These are phyloP conservation scores for Petasospora fabianii DNA, from an alignment of 1,139 yeast genomes.

Conservation along the genomic window DNA sequence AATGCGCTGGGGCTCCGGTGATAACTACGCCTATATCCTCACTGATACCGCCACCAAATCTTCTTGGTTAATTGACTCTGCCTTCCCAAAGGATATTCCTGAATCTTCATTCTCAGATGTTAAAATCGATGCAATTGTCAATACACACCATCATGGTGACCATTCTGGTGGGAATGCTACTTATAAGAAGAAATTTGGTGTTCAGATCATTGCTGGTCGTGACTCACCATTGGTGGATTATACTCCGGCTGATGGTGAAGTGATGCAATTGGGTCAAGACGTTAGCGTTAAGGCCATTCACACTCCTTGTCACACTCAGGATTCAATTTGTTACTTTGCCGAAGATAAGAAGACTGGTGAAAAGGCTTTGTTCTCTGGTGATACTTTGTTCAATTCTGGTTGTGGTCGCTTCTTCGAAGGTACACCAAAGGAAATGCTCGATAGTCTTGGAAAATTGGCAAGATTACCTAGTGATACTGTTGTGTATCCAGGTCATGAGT, in stretches of 20 bases:
- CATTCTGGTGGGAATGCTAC: conserved; percentile 85
- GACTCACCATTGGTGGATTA: conserved; percentile 67
- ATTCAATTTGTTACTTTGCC: conserved; percentile 83
- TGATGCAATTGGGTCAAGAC: conserved; percentile 57
- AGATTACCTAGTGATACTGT: conserved; percentile 62
- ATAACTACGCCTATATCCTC: conserved; percentile 81
- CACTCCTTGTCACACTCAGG: conserved; percentile 98
- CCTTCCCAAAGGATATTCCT: conserved; percentile 62
- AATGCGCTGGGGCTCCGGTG: conserved; percentile 95
- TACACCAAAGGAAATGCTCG: conserved; percentile 72
- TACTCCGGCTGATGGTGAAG: conserved; percentile 64
- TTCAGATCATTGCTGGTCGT: conserved; percentile 83
- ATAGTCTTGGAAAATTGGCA: conserved; percentile 59
- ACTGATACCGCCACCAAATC: conserved; percentile 61
- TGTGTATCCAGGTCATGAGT: conserved; percentile 94
- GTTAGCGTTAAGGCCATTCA: conserved; percentile 77
- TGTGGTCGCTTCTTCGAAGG: conserved; percentile 98
- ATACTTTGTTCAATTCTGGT: conserved; percentile 89
- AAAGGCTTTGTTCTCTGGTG: conserved; percentile 88
- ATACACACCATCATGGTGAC: conserved; percentile 94
- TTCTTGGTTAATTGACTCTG: conserved; percentile 91
- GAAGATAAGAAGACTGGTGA: conserved; percentile 59
- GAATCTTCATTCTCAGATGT: conserved; percentile 33
- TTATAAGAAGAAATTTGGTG: conserved; percentile 30
- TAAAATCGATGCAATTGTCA: conserved; percentile 69